A percentile compares a stretch with the other conserved stretches of the same genome.
phyloP scores from a whole-genome alignment of 2,329 filamentous ascomycete species.

The Botrytis byssoidea region DNA sequence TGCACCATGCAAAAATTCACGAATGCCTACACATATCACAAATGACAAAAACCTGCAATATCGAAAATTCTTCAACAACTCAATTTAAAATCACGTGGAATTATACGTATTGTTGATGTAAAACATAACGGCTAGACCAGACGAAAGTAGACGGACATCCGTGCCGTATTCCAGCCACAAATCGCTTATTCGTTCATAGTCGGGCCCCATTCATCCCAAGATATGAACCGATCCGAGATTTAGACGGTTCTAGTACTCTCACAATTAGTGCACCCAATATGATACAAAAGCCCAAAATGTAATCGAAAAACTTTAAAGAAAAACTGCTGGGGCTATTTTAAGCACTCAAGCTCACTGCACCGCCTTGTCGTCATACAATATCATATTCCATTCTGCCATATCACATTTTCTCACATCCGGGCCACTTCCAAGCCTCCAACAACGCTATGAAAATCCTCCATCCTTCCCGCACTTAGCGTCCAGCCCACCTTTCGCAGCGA shows the following conservation, averaged over 20 bases:
- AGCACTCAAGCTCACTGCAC: background rate
- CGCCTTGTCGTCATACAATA: background rate
- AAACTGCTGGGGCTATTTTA: background rate
- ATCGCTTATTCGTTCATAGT: background rate
- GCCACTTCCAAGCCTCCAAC: background rate
- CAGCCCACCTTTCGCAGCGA: background rate
- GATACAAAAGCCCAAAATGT: constrained; percentile 8
- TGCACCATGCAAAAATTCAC: background rate
- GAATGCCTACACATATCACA: background rate
- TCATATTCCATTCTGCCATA: constrained; percentile 1
- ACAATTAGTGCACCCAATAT: constrained; percentile 5
- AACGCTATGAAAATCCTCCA: constrained; percentile 5
- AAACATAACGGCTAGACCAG: background rate
- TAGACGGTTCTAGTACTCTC: background rate
- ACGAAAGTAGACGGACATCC: background rate
- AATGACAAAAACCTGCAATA: background rate
- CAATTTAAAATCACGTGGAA: constrained; percentile 11
- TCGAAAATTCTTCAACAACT: constrained; percentile 4
- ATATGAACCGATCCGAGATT: background rate
- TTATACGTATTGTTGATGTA: background rate
- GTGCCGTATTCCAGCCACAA: constrained; percentile 7
- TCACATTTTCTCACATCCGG: background rate
- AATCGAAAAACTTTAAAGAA: background rate
- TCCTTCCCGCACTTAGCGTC: background rate
- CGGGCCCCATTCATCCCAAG: background rate